Evolutionary conservation across 2,329 filamentous ascomycete genomes (phyloP).

Genomic region (Chaetomium strumarium): DNA sequence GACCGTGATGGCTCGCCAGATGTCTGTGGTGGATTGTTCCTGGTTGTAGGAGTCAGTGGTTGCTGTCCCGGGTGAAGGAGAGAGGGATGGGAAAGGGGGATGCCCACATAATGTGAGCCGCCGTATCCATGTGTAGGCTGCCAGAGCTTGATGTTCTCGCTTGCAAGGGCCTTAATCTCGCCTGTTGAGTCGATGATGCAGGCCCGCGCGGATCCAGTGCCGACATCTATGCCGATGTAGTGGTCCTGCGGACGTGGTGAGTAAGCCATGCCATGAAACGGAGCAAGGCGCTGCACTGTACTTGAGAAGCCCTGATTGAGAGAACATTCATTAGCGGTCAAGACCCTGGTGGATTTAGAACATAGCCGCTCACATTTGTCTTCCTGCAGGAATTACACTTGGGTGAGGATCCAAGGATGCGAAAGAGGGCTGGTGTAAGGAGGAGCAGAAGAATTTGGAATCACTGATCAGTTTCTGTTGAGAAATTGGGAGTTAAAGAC

Average conservation of each 20-base stretch:
- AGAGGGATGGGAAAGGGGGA: too few relatives aligned
- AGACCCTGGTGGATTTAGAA: neutral
- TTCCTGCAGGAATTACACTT: neutral
- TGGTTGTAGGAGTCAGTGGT: conserved; percentile 18
- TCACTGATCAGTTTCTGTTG: neutral
- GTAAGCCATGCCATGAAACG: neutral
- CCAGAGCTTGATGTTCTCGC: conserved; percentile 74
- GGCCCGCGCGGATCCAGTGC: conserved; percentile 88
- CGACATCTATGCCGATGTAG: conserved; percentile 63
- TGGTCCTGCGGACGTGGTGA: conserved; percentile 8
- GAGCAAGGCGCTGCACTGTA: conserved; percentile 2
- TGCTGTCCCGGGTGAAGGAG: too few relatives aligned
- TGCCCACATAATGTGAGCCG: conserved; percentile 53
- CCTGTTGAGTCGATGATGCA: conserved; percentile 91
- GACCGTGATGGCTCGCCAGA: conserved; percentile 90
- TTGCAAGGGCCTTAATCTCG: conserved; percentile 73
- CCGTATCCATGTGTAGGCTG: conserved; percentile 64
- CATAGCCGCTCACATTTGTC: neutral
- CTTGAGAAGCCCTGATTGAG: conserved; percentile 12
- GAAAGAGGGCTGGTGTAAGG: neutral
- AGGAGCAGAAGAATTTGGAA: neutral
- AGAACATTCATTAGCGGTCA: neutral
- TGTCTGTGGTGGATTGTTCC: conserved; percentile 98
- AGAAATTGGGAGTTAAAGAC: too few relatives aligned
- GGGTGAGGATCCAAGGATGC: neutral